Evolutionary conservation across 805 yeast species (phyloP).

Genomic region (Tetrapisispora taiwanensis): DNA sequence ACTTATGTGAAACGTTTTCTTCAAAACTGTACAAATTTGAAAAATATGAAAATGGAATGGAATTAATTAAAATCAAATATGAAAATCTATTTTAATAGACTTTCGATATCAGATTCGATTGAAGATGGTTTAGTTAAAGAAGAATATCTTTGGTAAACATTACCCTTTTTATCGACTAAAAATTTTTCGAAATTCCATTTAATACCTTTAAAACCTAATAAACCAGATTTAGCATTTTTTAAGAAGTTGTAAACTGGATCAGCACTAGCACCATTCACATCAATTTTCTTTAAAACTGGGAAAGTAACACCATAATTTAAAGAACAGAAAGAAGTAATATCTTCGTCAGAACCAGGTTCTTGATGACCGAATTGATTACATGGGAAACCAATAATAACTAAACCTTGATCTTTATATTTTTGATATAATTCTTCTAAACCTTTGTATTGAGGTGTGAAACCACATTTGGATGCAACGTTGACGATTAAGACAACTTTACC

Average conservation of each 20-base stretch:
- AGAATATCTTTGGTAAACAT: constrained; percentile 51
- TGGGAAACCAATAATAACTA: constrained; percentile 74
- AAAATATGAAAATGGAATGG: too few relatives aligned
- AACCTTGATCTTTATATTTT: constrained; percentile 51
- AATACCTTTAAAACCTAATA: constrained; percentile 60
- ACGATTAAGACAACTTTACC: constrained; percentile 81
- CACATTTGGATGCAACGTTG: constrained; percentile 84
- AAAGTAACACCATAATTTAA: constrained; percentile 82
- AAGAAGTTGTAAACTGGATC: constrained; percentile 74
- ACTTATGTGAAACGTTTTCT: not conserved
- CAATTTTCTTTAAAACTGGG: constrained; percentile 78
- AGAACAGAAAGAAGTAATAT: constrained; percentile 63
- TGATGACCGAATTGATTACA: constrained; percentile 84
- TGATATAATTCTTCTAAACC: constrained; percentile 62
- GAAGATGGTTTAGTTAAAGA: constrained; percentile 59
- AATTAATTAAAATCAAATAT: too few relatives aligned
- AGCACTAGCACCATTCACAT: constrained; percentile 76
- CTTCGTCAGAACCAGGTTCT: constrained; percentile 62
- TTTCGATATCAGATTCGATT: constrained; percentile 49
- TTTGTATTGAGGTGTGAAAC: constrained; percentile 66
- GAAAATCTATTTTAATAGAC: constrained; percentile 31
- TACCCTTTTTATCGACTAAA: constrained; percentile 43
- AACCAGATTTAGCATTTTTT: constrained; percentile 51
- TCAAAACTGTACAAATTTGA: too few relatives aligned
- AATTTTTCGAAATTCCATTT: constrained; percentile 80